Conservation (phyloP, 768 basidiomycete genomes). For the Crassisporium funariophilum region DNA sequence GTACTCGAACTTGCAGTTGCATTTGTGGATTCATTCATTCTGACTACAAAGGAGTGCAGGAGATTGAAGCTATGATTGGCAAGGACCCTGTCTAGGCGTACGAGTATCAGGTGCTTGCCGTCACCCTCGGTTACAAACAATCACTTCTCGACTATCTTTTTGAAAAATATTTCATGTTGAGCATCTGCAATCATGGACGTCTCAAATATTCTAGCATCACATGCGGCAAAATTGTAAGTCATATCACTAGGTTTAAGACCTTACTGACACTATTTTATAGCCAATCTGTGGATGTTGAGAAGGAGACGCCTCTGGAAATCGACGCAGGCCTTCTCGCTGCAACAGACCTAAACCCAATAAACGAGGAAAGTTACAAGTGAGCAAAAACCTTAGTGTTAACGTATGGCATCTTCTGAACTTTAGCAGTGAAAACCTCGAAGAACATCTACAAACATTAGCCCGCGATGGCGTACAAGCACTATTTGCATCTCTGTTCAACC, state of each 20-base stretch:
- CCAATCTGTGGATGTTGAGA: slow-evolving; percentile 70
- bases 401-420: slow-evolving; percentile 2
- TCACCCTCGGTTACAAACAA: too few species aligned
- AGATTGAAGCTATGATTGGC: slow-evolving; percentile 14
- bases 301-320: slow-evolving; percentile 76
- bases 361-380: slow-evolving; percentile 82
- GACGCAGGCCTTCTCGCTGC: slow-evolving; percentile 85
- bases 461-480: slow-evolving; percentile 84
- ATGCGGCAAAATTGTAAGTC: slow-evolving; percentile 71
- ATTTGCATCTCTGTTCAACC: slow-evolving; percentile 74
- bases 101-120: too few species aligned
- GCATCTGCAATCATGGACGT: slow-evolving; percentile 65
- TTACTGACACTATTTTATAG: slow-evolving; percentile 36
- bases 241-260: background rate
- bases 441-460: slow-evolving; percentile 76
- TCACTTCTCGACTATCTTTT: slow-evolving; percentile 16
- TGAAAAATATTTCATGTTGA: slow-evolving; percentile 3
- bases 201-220: slow-evolving; percentile 72
- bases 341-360: slow-evolving; percentile 86
- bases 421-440: slow-evolving; percentile 73
- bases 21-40: slow-evolving; percentile 17
- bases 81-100: too few species aligned
- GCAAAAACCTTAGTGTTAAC: slow-evolving; percentile 23
- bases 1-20: slow-evolving; percentile 20
- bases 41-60: background rate